These are phyloP conservation scores for Blastobotrys ciferrii DNA, from an alignment of 1,139 yeast species.

Conservation along the genomic window DNA sequence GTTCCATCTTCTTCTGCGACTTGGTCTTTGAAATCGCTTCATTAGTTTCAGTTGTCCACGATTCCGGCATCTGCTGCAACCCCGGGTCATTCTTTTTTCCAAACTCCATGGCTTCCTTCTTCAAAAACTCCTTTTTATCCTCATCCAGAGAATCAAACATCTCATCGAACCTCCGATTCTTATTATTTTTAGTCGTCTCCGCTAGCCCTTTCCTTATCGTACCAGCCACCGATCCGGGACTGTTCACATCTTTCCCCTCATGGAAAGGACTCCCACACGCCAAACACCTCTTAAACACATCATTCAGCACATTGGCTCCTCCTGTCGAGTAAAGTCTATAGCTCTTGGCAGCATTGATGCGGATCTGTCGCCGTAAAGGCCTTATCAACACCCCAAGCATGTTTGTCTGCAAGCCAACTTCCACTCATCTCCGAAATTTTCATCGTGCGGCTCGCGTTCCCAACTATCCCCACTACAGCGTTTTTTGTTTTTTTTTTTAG, in stretches of 20 bases:
- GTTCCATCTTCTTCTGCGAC: slow-evolving; percentile 9
- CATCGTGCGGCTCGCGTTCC: background rate
- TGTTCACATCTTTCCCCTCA: slow-evolving; percentile 41
- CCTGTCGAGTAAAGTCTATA: background rate
- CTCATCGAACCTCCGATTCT: slow-evolving; percentile 16
- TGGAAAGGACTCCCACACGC: slow-evolving; percentile 59
- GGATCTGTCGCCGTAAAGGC: background rate
- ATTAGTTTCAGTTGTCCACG: slow-evolving; percentile 16
- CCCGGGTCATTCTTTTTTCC: slow-evolving; percentile 15
- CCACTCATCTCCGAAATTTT: background rate
- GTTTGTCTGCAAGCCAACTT: background rate
- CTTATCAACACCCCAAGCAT: background rate
- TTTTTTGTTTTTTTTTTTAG: too few relatives aligned
- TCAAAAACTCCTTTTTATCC: slow-evolving; percentile 24
- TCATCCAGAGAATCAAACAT: slow-evolving; percentile 18
- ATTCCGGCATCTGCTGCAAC: background rate
- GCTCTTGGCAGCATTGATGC: background rate
- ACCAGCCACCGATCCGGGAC: slow-evolving; percentile 33
- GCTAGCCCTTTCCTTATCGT: slow-evolving; percentile 5
- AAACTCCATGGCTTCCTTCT: slow-evolving; percentile 17
- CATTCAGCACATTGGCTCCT: slow-evolving; percentile 9
- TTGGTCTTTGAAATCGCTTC: slow-evolving; percentile 14
- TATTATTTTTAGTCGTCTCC: slow-evolving; percentile 11
- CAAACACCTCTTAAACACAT: slow-evolving; percentile 21
- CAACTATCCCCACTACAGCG: background rate